Conservation (phyloP, 495 filamentous ascomycete species). For the Cercophora samala region DNA sequence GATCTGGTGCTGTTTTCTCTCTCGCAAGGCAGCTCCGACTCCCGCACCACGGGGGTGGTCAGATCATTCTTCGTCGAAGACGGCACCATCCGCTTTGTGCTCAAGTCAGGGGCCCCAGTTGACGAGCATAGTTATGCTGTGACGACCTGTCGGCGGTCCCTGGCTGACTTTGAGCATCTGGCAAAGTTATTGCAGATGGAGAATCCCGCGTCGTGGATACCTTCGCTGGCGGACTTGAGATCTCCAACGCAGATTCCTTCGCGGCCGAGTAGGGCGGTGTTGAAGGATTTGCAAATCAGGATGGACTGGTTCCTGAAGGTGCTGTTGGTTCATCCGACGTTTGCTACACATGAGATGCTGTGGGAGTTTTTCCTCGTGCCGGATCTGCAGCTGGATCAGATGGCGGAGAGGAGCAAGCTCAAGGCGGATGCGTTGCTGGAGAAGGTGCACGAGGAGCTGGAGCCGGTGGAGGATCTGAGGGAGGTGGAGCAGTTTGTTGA, state of each 20-base stretch:
- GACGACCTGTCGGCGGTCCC: constrained; percentile 87
- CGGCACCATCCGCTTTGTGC: constrained; percentile 83
- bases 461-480: constrained; percentile 78
- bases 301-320: constrained; percentile 84
- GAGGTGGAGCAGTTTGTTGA: constrained; percentile 92
- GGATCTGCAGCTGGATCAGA: constrained; percentile 83
- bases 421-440: constrained; percentile 83
- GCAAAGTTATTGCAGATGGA: constrained; percentile 84
- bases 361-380: constrained; percentile 99
- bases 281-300: constrained; percentile 82
- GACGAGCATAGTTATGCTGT: constrained; percentile 72
- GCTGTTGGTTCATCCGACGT: constrained; percentile 84
- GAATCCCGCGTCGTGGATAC: constrained; percentile 93
- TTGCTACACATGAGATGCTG: constrained; percentile 93
- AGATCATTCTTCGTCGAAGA: constrained; percentile 98
- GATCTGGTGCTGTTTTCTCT: constrained; percentile 83
- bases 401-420: constrained; percentile 79
- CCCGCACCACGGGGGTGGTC: constrained; percentile 86
- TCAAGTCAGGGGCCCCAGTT: constrained; percentile 84
- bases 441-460: constrained; percentile 80
- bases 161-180: constrained; percentile 88
- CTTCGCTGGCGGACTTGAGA: constrained; percentile 70
- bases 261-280: constrained; percentile 78
- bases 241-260: constrained; percentile 91
- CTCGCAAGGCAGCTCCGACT: constrained; percentile 60